These are phyloP conservation scores for Fusarium sp. DNA, from an alignment of 2,329 filamentous ascomycete species.

Conservation along the genomic window DNA sequence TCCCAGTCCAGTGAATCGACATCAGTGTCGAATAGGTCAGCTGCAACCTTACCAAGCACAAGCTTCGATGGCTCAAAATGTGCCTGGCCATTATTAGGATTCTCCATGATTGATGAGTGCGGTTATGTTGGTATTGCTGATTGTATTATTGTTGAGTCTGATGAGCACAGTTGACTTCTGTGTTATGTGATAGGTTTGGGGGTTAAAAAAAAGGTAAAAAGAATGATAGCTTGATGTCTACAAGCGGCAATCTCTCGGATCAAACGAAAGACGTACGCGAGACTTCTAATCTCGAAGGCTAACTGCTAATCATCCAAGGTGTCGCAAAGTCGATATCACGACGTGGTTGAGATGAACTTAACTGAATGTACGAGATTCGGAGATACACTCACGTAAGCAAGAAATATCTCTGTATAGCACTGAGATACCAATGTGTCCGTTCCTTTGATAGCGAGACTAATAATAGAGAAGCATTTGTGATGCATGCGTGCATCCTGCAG, in stretches of 20 bases:
- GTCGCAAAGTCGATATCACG: slow-evolving; percentile 5
- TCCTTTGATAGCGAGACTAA: slow-evolving; percentile 1
- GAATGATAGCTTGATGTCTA: slow-evolving; percentile 6
- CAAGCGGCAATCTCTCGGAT: not conserved
- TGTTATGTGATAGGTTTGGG: not conserved
- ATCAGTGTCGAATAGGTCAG: slow-evolving; percentile 13
- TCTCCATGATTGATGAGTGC: slow-evolving; percentile 10
- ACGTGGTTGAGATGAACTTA: not conserved
- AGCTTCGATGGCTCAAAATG: slow-evolving; percentile 13
- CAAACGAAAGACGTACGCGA: slow-evolving; percentile 3
- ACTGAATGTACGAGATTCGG: not conserved
- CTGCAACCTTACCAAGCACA: slow-evolving; percentile 13
- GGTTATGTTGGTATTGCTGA: slow-evolving; percentile 10
- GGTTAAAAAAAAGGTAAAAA: slow-evolving; percentile 2
- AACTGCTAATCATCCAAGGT: slow-evolving; percentile 7
- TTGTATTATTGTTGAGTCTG: slow-evolving; percentile 7
- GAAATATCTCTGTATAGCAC: slow-evolving; percentile 1
- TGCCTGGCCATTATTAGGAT: slow-evolving; percentile 3
- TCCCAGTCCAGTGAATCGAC: slow-evolving; percentile 10
- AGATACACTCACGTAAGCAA: slow-evolving; percentile 6
- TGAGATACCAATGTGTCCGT: slow-evolving; percentile 1
- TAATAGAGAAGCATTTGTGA: slow-evolving; percentile 4
- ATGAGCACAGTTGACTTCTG: slow-evolving; percentile 1
- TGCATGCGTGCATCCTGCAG: not conserved
- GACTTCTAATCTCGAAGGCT: slow-evolving; percentile 5